Percentiles rank a stretch among this genome's conserved stretches.
Evolutionary conservation across 2,329 filamentous ascomycete genomes (phyloP).

Genomic region (Keithomyces neogunnii): DNA sequence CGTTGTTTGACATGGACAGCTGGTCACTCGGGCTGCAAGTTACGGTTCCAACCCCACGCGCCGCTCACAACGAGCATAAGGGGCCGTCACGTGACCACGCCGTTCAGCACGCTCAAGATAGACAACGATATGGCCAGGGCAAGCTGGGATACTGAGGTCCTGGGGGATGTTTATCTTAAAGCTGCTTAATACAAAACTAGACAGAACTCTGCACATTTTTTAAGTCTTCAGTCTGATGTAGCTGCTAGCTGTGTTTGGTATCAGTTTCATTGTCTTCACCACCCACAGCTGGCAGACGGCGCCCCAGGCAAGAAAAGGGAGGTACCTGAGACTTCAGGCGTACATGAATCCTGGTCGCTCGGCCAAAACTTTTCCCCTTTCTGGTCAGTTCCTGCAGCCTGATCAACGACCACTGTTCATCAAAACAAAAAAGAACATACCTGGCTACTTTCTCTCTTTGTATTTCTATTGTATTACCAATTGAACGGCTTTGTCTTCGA

Average conservation of each 20-base stretch:
- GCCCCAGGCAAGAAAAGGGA: too few relatives aligned
- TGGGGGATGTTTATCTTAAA: neutral
- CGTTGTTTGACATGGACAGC: neutral
- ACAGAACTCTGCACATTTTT: too few relatives aligned
- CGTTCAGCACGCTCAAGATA: too few relatives aligned
- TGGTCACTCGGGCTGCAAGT: slow-evolving; percentile 1
- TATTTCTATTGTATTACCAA: slow-evolving; percentile 3
- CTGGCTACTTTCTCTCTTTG: neutral
- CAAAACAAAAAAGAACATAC: too few relatives aligned
- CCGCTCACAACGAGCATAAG: neutral
- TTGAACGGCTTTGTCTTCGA: neutral
- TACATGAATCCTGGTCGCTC: slow-evolving; percentile 11
- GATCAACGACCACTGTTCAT: neutral
- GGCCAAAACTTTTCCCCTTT: slow-evolving; percentile 21
- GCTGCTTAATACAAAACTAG: neutral
- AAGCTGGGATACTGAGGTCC: too few relatives aligned
- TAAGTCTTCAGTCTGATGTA: neutral
- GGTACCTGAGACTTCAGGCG: slow-evolving; percentile 28
- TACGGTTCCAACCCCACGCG: neutral
- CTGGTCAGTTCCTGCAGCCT: neutral
- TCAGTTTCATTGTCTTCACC: too few relatives aligned
- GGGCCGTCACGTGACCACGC: slow-evolving; percentile 2
- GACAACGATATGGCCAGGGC: too few relatives aligned
- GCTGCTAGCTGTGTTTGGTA: too few relatives aligned
- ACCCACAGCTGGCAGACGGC: too few relatives aligned